phyloP scores from a whole-genome alignment of 306 rosid genomes.

The Prunus armeniaca region DNA sequence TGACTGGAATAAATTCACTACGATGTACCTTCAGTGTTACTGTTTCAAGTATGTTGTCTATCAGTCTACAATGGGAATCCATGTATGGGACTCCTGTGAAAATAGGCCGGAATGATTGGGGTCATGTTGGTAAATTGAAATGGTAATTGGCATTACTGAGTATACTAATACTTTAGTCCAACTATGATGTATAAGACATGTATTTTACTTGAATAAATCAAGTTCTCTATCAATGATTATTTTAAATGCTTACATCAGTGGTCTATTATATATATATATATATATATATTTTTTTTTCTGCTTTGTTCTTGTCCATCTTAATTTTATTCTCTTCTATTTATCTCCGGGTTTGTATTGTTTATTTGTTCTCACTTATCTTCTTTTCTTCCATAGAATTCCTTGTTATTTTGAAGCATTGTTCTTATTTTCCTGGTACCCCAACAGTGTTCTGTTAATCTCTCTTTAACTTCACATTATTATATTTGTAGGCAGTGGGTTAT shows the following conservation, averaged over 20 bases:
- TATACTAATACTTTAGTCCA: background rate
- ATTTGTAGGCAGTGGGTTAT: slow-evolving; percentile 85
- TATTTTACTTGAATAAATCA: background rate
- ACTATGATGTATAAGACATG: background rate
- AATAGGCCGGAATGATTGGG: background rate
- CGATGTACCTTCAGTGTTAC: background rate
- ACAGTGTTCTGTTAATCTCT: slow-evolving; percentile 7
- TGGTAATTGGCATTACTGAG: background rate
- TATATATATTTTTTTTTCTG: background rate
- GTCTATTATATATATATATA: too few species aligned
- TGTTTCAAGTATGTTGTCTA: background rate
- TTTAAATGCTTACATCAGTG: background rate
- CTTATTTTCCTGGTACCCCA: slow-evolving; percentile 7
- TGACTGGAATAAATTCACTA: background rate
- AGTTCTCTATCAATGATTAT: too few species aligned
- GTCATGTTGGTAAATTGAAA: background rate
- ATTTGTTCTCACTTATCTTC: background rate
- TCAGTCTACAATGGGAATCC: background rate
- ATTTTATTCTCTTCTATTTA: background rate
- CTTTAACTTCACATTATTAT: slow-evolving; percentile 27
- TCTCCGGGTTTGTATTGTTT: background rate
- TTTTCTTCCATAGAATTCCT: background rate
- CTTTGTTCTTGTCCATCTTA: background rate
- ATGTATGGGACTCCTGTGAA: background rate
- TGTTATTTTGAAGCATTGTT: background rate